phyloP scores from a whole-genome alignment of 2,329 filamentous ascomycete species.

The Scedosporium aurantiacum region DNA sequence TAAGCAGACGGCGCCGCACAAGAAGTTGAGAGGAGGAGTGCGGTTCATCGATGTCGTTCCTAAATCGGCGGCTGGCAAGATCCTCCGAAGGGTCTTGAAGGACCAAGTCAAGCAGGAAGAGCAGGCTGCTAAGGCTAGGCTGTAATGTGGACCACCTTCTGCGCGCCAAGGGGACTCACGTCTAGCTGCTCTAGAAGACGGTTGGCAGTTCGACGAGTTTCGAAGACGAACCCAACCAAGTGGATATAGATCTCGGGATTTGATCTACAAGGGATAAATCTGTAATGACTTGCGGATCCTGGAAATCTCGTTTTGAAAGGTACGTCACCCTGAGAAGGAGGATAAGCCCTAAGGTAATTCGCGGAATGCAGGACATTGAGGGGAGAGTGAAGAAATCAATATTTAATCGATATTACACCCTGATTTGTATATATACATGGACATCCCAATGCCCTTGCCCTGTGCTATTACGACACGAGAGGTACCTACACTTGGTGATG shows the following conservation, averaged over 20 bases:
- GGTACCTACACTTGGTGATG: background rate
- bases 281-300: background rate
- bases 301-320: background rate
- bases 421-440: too few relatives aligned
- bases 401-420: too few relatives aligned
- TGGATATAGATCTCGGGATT: background rate
- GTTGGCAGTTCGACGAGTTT: background rate
- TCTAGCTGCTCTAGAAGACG: too few relatives aligned
- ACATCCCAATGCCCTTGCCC: too few relatives aligned
- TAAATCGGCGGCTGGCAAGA: conserved; percentile 51
- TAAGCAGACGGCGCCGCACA: conserved; percentile 51
- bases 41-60: conserved; percentile 57
- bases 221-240: background rate
- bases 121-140: conserved; percentile 20
- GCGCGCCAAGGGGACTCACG: too few relatives aligned
- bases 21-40: conserved; percentile 61
- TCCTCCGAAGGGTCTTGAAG: conserved; percentile 38
- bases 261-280: background rate
- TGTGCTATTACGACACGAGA: too few relatives aligned
- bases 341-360: background rate
- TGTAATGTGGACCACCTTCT: conserved; percentile 16
- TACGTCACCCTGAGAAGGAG: background rate
- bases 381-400: too few relatives aligned
- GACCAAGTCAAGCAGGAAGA: conserved; percentile 27
- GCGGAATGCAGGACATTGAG: background rate